phyloP scores from a whole-genome alignment of 2,329 filamentous ascomycete species.

The Ascochyta koolunga region DNA sequence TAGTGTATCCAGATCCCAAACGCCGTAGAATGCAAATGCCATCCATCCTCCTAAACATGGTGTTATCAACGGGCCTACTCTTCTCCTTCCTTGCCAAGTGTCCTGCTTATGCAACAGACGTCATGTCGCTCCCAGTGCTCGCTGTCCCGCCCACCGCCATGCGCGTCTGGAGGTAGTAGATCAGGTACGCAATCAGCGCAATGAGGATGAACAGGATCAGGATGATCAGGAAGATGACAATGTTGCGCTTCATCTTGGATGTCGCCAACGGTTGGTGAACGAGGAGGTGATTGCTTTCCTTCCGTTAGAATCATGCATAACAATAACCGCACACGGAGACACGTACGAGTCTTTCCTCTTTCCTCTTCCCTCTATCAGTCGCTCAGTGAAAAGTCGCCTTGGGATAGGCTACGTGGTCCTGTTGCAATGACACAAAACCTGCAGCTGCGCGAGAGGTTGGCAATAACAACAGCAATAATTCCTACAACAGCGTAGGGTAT shows the following conservation, averaged over 20 bases:
- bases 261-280: neutral
- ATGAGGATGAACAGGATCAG: slow-evolving; percentile 60
- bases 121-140: slow-evolving; percentile 40
- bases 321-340: too few species aligned
- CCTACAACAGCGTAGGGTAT: too few species aligned
- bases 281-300: neutral
- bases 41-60: neutral
- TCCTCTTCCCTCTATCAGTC: too few species aligned
- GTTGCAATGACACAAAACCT: too few species aligned
- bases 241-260: slow-evolving; percentile 56
- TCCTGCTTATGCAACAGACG: slow-evolving; percentile 12
- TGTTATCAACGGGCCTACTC: too few species aligned
- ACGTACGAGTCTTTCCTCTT: too few species aligned
- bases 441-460: too few species aligned
- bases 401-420: too few species aligned
- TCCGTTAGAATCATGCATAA: too few species aligned
- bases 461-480: too few species aligned
- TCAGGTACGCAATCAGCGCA: slow-evolving; percentile 55
- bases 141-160: slow-evolving; percentile 47
- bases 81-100: too few species aligned
- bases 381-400: too few species aligned
- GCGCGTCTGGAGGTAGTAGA: slow-evolving; percentile 56
- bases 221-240: slow-evolving; percentile 60
- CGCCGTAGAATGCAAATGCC: slow-evolving; percentile 5
- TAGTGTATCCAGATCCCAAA: neutral